Evolutionary conservation across 352 stramenopile genomes (phyloP).

Genomic region (Phytopythium litorale): DNA sequence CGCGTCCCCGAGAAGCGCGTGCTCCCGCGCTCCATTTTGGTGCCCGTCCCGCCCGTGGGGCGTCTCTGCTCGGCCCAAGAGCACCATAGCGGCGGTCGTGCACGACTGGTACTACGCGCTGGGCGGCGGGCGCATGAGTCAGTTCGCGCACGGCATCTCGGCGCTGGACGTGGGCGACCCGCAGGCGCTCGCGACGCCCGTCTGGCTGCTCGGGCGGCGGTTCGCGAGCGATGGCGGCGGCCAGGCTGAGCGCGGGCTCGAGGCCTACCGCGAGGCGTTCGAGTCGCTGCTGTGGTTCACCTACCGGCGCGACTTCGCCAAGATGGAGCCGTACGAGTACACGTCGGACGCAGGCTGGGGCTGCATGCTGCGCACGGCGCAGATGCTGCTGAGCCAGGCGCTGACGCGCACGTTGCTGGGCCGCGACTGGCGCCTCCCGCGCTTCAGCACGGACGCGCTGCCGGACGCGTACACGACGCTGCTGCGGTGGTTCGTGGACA

Average conservation of each 20-base stretch:
- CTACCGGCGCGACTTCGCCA: conserved; percentile 85
- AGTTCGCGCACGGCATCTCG: conserved; percentile 82
- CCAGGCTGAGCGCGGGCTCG: conserved; percentile 18
- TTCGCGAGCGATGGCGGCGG: conserved; percentile 8
- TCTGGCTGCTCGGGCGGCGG: conserved; percentile 43
- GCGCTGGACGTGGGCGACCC: conserved; percentile 49
- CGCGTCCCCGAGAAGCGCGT: not conserved
- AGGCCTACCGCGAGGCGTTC: conserved; percentile 53
- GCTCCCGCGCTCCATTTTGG: not conserved
- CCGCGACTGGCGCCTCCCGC: conserved; percentile 36
- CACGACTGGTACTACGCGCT: conserved; percentile 24
- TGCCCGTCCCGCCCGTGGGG: not conserved
- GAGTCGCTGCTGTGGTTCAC: conserved; percentile 87
- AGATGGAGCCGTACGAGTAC: conserved; percentile 85
- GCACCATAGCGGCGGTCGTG: not conserved
- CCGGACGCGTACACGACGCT: conserved; percentile 47
- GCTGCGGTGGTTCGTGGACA: conserved; percentile 85
- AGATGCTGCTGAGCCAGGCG: conserved; percentile 93
- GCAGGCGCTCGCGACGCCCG: conserved; percentile 27
- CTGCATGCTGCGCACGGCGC: conserved; percentile 94
- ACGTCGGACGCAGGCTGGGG: conserved; percentile 94
- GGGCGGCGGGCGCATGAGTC: conserved; percentile 58
- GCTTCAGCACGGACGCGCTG: conserved; percentile 34
- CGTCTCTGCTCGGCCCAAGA: not conserved
- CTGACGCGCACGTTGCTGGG: conserved; percentile 79